Base-by-base conservation (phyloP, 1,139 yeast species). In the Kazachstania sp. region DNA sequence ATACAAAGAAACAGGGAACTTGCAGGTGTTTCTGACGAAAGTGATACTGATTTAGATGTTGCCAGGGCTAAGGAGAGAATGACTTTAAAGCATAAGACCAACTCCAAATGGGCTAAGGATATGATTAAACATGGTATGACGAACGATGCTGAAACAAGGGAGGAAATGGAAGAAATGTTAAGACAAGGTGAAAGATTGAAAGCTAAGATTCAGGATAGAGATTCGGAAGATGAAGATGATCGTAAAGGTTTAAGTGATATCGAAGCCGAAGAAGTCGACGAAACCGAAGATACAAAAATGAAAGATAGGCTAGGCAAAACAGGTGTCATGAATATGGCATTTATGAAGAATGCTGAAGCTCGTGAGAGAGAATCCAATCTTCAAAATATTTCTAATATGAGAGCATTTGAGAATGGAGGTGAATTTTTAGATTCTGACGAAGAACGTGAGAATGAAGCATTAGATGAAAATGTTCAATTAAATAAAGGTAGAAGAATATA, bases 151-250 rank as follows among this genome's bases (percentile, higher is more conserved):
- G 80, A 78, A 32, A 85, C 85, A 35, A 75, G 97, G 59, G 83
- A 79, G 9, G 97, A 92, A 60, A 77, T 92, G 72, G 97, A 90
- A 67, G 97, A 87, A 60, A 90, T 88, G 96, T 71, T 90, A 52
- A 76, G 87, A 59, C 86, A 85, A 59, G 95, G 96, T 42, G 96
- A 90, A 59, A 74, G 75, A 48, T 73, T 92, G 49, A 78, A 85
- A 49, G 70, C 79, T 43, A 86, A 83, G 60, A 86, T 90, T 55
- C 67, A 84, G 49, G 97, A 94, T 29, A 74, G 72, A 48, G 77
- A 73, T 35, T 80, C 75, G 9, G 71, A 66, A 34, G 73, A 69
- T 30, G 55, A 51, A 36, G 47, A 48, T 39, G 39, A 41, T 19
- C 34, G 48, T 46, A 81, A 78, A 28, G 80, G 75, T 45, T 78